A percentile compares a stretch with the other conserved stretches of the same genome.
phyloP scores from a whole-genome alignment of 257 asterid genomes.

The Voacanga thouarsii region DNA sequence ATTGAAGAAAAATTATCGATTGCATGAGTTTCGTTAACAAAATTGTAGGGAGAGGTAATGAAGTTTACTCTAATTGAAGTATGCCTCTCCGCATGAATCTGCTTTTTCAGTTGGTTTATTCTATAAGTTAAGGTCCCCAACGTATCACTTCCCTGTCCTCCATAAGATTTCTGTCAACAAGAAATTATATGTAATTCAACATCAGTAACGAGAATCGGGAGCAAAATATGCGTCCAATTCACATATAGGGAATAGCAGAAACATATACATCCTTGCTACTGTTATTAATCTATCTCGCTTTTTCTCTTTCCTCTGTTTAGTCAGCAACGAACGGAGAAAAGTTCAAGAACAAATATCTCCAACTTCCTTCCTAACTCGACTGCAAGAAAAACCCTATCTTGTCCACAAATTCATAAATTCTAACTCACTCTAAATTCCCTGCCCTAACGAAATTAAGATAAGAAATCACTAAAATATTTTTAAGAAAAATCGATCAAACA shows the following conservation, averaged over 20 bases:
- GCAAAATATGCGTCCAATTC: background rate
- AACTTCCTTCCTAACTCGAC: background rate
- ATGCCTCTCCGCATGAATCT: constrained; percentile 59
- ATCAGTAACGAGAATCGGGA: background rate
- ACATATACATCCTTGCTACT: background rate
- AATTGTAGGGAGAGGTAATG: background rate
- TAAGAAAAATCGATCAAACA: background rate
- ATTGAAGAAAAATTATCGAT: background rate
- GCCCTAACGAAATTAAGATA: background rate
- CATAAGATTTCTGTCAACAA: constrained; percentile 35
- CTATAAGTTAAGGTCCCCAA: constrained; percentile 33
- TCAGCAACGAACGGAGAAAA: background rate
- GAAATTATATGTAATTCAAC: background rate
- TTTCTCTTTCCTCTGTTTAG: background rate
- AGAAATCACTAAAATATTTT: background rate
- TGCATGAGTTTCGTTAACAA: background rate
- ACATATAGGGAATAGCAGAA: background rate
- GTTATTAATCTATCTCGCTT: background rate
- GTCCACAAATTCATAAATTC: background rate
- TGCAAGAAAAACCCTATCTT: background rate
- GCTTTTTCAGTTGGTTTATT: constrained; percentile 55
- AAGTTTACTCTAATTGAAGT: constrained; percentile 45
- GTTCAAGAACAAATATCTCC: background rate
- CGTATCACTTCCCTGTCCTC: constrained; percentile 42
- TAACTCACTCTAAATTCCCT: background rate